Evolutionary conservation across 345 rosid species (phyloP).

Genomic region (Aquilaria yunnanensis): DNA sequence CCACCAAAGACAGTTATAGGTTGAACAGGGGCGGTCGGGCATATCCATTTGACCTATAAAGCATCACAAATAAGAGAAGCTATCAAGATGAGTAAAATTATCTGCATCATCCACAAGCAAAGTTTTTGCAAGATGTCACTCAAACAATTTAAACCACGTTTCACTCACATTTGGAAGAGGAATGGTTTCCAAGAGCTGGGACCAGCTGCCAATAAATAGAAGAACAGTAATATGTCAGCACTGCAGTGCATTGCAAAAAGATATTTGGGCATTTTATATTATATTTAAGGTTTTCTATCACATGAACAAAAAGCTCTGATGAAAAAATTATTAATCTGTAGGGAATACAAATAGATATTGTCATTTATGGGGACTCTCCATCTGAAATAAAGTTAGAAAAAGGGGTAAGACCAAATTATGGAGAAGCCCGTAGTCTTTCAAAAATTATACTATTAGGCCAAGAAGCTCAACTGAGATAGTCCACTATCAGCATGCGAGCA

Average conservation of each 20-base stretch:
- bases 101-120: background rate
- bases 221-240: slow-evolving; percentile 19
- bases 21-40: slow-evolving; percentile 96
- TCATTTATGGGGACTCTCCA: too few relatives aligned
- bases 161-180: slow-evolving; percentile 89
- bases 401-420: too few relatives aligned
- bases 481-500: background rate
- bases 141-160: background rate
- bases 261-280: background rate
- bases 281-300: background rate
- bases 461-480: too few relatives aligned
- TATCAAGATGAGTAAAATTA: slow-evolving; percentile 1
- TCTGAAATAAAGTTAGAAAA: too few relatives aligned
- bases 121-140: background rate
- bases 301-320: background rate
- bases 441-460: too few relatives aligned
- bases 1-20: slow-evolving; percentile 90
- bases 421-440: too few relatives aligned
- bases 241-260: background rate
- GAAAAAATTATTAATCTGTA: too few relatives aligned
- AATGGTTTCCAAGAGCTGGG: slow-evolving; percentile 89
- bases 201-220: slow-evolving; percentile 80
- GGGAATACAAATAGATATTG: too few relatives aligned
- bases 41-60: slow-evolving; percentile 93
- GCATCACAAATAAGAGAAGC: slow-evolving; percentile 6